phyloP scores from a whole-genome alignment of 2,329 filamentous ascomycete genomes.

The Diaporthe caulivora region DNA sequence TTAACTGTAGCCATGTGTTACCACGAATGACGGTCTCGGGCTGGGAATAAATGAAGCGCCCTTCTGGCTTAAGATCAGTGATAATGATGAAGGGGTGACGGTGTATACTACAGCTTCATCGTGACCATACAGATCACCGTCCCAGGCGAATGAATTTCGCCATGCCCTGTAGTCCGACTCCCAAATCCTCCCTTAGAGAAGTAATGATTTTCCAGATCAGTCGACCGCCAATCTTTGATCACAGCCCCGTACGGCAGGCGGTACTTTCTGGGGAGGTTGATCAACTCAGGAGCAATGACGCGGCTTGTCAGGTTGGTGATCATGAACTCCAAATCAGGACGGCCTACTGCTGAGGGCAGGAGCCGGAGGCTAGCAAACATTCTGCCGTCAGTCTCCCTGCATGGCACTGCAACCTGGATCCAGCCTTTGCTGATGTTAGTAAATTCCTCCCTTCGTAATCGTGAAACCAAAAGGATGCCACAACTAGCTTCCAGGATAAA shows the following conservation, averaged over 20 bases:
- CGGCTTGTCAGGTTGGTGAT: neutral
- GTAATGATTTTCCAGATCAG: neutral
- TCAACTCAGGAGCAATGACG: neutral
- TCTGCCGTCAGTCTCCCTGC: neutral
- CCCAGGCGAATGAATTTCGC: constrained; percentile 32
- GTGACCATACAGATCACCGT: constrained; percentile 38
- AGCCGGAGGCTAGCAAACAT: constrained; percentile 9
- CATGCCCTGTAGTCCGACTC: neutral
- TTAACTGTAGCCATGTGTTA: neutral
- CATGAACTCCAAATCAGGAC: neutral
- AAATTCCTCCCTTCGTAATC: neutral
- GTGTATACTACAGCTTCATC: constrained; percentile 35
- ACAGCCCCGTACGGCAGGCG: neutral
- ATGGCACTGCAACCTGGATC: neutral
- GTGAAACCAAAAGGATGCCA: neutral
- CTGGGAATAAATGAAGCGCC: constrained; percentile 18
- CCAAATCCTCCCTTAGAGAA: neutral
- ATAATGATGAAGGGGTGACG: constrained; percentile 14
- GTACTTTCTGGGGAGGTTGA: neutral
- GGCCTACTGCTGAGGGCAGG: neutral
- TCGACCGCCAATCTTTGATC: neutral
- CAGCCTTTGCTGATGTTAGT: neutral
- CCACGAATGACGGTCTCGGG: neutral
- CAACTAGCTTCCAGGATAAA: neutral
- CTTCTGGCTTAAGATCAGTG: neutral